A percentile compares a stretch with the other conserved stretches of the same genome.
These are phyloP conservation scores for Penicillium polonicum DNA, from an alignment of 2,329 filamentous ascomycete genomes.

Conservation along the genomic window DNA sequence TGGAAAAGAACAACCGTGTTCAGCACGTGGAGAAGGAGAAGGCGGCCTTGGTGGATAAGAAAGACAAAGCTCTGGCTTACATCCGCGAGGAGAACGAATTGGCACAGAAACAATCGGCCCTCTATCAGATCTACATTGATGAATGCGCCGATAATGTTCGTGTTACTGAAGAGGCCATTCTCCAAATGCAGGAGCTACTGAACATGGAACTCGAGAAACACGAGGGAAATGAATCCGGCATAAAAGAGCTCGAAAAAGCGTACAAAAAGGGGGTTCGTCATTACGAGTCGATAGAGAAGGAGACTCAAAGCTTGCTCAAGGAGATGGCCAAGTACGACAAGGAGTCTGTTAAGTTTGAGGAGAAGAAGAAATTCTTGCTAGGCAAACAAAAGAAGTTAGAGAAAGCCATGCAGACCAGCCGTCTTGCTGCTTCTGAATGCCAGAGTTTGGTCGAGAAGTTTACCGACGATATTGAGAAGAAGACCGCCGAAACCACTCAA, in stretches of 20 bases:
- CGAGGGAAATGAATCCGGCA: conserved; percentile 81
- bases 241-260: conserved; percentile 82
- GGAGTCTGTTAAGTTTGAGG: conserved; percentile 94
- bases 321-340: conserved; percentile 93
- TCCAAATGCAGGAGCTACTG: conserved; percentile 84
- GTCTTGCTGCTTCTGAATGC: conserved; percentile 71
- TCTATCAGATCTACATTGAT: conserved; percentile 88
- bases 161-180: conserved; percentile 84
- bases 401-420: conserved; percentile 76
- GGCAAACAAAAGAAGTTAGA: conserved; percentile 94
- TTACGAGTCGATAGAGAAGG: conserved; percentile 77
- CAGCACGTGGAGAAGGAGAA: conserved; percentile 98
- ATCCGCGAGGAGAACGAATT: conserved; percentile 93
- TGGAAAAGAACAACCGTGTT: conserved; percentile 92
- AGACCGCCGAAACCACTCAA: conserved; percentile 68
- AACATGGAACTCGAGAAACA: conserved; percentile 89
- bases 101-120: conserved; percentile 78
- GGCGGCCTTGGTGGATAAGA: conserved; percentile 89
- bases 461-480: conserved; percentile 72
- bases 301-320: conserved; percentile 74
- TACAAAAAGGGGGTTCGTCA: conserved; percentile 82
- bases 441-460: conserved; percentile 76
- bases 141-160: conserved; percentile 86
- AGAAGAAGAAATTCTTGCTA: conserved; percentile 90
- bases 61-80: conserved; percentile 86